These are phyloP conservation scores for Angophora floribunda DNA, from an alignment of 345 rosid genomes.

Conservation along the genomic window DNA sequence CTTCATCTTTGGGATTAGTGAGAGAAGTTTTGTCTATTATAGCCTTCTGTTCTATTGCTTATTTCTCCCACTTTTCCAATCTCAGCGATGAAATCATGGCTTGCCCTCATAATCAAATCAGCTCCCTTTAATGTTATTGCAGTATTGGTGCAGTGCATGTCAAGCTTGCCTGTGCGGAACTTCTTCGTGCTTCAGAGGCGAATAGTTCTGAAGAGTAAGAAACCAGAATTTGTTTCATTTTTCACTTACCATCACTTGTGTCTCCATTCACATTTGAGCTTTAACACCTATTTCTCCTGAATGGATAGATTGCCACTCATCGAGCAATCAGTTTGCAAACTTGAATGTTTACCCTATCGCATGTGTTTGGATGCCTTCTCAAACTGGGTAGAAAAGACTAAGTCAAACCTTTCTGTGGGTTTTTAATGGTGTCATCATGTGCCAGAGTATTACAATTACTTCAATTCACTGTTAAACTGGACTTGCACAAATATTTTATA, in stretches of 20 bases:
- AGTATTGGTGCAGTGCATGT: conserved; percentile 1
- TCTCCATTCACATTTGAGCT: neutral
- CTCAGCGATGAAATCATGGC: neutral
- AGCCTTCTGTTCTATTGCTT: neutral
- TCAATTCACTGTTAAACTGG: neutral
- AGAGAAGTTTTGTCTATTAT: neutral
- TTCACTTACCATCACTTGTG: neutral
- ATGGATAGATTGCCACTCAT: neutral
- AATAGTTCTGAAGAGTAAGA: neutral
- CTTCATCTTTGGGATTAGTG: neutral
- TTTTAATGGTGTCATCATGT: neutral
- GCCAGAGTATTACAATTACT: neutral
- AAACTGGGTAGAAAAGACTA: neutral
- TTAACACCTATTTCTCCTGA: neutral
- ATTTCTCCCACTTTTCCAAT: neutral
- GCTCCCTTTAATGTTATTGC: neutral
- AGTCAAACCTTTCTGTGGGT: neutral
- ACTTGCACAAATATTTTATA: neutral
- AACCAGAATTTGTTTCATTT: neutral
- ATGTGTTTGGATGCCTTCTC: neutral
- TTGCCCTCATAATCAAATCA: neutral
- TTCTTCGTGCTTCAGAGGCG: conserved; percentile 1
- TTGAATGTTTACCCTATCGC: neutral
- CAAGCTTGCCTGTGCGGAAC: conserved; percentile 1
- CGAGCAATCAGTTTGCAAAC: neutral